These are phyloP conservation scores for Fusarium stilboides DNA, from an alignment of 2,329 filamentous ascomycete genomes.

Conservation along the genomic window DNA sequence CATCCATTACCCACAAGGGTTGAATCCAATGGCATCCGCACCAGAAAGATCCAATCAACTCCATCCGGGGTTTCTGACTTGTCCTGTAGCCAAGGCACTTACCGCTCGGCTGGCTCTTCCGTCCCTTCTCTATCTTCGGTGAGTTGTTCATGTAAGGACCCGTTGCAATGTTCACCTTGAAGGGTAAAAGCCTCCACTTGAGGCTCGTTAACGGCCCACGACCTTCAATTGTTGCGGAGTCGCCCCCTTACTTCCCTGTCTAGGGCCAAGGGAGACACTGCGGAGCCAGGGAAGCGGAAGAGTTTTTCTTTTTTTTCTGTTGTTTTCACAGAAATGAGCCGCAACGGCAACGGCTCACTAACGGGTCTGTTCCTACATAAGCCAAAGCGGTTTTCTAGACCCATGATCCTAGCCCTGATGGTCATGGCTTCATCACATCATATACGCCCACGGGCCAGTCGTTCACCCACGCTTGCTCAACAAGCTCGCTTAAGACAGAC, in stretches of 20 bases:
- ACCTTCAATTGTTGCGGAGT: constrained; percentile 28
- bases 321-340: constrained; percentile 16
- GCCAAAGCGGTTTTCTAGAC: constrained; percentile 18
- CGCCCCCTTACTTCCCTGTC: constrained; percentile 6
- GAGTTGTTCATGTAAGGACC: constrained; percentile 25
- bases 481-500: constrained; percentile 21
- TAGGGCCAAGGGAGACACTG: constrained; percentile 5
- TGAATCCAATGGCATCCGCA: not conserved
- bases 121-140: constrained; percentile 3
- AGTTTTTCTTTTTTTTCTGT: constrained; percentile 15
- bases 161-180: constrained; percentile 26
- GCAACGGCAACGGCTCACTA: constrained; percentile 27
- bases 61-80: constrained; percentile 21
- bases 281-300: constrained; percentile 7
- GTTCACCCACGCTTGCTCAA: constrained; percentile 45
- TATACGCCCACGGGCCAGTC: constrained; percentile 49
- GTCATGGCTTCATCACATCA: constrained; percentile 40
- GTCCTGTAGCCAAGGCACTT: constrained; percentile 2
- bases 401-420: constrained; percentile 36
- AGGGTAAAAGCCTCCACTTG: constrained; percentile 41
- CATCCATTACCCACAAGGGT: constrained; percentile 15
- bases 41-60: constrained; percentile 4
- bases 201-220: constrained; percentile 40
- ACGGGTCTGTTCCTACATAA: not conserved
- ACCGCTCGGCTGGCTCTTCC: constrained; percentile 19